phyloP scores from a whole-genome alignment of 352 stramenopile genomes.

The Phytophthora sansomeana region DNA sequence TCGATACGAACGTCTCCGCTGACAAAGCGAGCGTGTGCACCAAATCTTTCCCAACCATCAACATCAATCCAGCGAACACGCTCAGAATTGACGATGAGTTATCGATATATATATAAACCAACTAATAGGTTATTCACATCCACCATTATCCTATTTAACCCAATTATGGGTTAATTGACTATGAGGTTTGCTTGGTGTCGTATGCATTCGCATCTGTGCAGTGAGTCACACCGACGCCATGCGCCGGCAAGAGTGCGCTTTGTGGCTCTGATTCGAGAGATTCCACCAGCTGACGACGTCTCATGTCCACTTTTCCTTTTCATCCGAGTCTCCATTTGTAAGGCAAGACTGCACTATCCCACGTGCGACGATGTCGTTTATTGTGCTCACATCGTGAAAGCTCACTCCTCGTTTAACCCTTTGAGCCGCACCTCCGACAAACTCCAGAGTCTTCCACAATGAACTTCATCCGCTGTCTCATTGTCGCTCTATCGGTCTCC shows the following conservation, averaged over 20 bases:
- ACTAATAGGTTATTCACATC: no score
- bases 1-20: slow-evolving; percentile 16
- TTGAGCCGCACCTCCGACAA: not conserved
- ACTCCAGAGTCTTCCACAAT: not conserved
- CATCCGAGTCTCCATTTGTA: slow-evolving; percentile 14
- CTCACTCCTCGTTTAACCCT: slow-evolving; percentile 11
- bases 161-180: no score
- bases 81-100: not conserved
- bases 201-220: not conserved
- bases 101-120: not conserved
- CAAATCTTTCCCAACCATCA: not conserved
- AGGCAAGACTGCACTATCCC: not conserved
- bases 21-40: slow-evolving; percentile 10
- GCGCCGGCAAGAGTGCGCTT: not conserved
- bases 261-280: slow-evolving; percentile 3
- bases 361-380: not conserved
- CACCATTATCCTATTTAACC: no score
- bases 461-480: slow-evolving; percentile 12
- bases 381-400: not conserved
- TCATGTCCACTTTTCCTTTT: not conserved
- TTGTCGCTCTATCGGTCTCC: not conserved
- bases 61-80: not conserved
- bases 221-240: not conserved
- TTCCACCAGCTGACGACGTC: not conserved
- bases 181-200: slow-evolving; percentile 1